Evolutionary conservation across 352 stramenopile genomes (phyloP).

Genomic region (Bremia lactucae): DNA sequence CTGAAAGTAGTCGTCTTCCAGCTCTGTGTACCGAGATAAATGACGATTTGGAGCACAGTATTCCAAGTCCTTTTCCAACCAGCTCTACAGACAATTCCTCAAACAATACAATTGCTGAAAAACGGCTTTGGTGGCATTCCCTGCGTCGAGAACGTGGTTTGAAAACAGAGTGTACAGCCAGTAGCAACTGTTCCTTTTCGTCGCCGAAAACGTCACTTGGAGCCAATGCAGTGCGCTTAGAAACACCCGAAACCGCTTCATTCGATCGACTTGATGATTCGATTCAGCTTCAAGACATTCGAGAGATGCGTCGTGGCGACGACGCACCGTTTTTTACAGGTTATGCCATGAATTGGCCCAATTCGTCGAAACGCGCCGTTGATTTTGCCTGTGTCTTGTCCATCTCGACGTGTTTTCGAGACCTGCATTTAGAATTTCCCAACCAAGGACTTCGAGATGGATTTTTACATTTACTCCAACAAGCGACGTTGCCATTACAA

Average conservation of each 20-base stretch:
- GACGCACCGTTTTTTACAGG: constrained; percentile 48
- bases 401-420: constrained; percentile 44
- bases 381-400: constrained; percentile 49
- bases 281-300: constrained; percentile 50
- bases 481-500: constrained; percentile 47
- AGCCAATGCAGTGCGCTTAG: constrained; percentile 9
- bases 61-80: constrained; percentile 13
- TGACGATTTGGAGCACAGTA: constrained; percentile 14
- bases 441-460: constrained; percentile 55
- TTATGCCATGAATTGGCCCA: constrained; percentile 27
- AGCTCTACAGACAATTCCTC: constrained; percentile 26
- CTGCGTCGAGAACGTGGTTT: constrained; percentile 43
- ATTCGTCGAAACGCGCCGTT: constrained; percentile 40
- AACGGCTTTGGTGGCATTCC: constrained; percentile 62
- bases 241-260: constrained; percentile 8
- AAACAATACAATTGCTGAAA: constrained; percentile 41
- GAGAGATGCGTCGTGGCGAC: constrained; percentile 31
- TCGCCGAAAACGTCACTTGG: constrained; percentile 13
- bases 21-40: constrained; percentile 17
- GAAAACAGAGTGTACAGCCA: constrained; percentile 55
- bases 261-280: constrained; percentile 37
- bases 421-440: constrained; percentile 62
- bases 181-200: constrained; percentile 36
- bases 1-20: no score
- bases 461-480: constrained; percentile 57